Evolutionary conservation across 1,284 basidiomycete species (phyloP).

Genomic region (Pseudozyma thailandica): DNA sequence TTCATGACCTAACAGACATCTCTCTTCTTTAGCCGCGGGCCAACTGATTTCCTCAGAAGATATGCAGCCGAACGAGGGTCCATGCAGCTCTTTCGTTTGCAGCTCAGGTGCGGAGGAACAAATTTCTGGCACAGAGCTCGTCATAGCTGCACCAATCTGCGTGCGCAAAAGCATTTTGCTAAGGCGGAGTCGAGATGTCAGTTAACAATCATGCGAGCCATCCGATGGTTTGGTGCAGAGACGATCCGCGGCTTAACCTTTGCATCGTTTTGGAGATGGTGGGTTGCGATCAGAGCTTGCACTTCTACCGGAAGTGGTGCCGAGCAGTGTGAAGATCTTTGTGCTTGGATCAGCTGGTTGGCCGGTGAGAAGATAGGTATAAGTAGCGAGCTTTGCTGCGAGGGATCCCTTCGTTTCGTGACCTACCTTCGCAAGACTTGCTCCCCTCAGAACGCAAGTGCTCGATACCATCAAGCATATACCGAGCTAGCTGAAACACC

Average conservation of each 20-base stretch:
- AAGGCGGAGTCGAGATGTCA: slow-evolving; percentile 1
- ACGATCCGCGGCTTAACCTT: slow-evolving; percentile 39
- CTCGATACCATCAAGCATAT: background rate
- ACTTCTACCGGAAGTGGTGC: background rate
- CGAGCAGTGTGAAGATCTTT: background rate
- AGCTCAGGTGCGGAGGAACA: too few species aligned
- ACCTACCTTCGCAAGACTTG: background rate
- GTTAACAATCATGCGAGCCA: slow-evolving; percentile 1
- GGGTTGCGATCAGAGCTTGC: slow-evolving; percentile 8
- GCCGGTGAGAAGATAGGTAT: slow-evolving; percentile 6
- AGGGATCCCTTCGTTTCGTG: background rate
- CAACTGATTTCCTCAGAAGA: slow-evolving; percentile 1
- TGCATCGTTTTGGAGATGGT: slow-evolving; percentile 2
- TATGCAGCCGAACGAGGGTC: slow-evolving; percentile 9
- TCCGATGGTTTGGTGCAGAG: background rate
- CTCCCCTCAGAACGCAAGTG: too few species aligned
- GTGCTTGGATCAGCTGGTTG: too few species aligned
- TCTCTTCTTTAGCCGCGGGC: slow-evolving; percentile 16
- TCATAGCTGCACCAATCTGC: slow-evolving; percentile 15
- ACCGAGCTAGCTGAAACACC: background rate
- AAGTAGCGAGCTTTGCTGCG: slow-evolving; percentile 2
- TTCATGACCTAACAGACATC: background rate
- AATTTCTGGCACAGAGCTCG: background rate
- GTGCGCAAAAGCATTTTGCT: slow-evolving; percentile 1
- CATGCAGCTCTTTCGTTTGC: too few species aligned